Conservation (phyloP, 2,329 filamentous ascomycete species). For the Pyricularia pennisetigena region DNA sequence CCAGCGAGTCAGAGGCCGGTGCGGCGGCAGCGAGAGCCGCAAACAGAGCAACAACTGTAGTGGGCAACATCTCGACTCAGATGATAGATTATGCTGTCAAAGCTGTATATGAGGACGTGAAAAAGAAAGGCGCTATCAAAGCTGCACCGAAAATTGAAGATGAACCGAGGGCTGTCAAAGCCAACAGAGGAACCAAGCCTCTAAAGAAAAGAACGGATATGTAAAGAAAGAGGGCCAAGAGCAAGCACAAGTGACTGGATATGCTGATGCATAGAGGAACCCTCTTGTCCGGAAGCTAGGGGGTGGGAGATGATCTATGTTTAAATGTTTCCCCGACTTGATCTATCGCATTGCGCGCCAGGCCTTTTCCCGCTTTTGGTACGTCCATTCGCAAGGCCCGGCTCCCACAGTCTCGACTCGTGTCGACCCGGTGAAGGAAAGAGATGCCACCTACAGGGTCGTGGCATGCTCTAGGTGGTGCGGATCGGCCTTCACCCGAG, state of each 20-base stretch:
- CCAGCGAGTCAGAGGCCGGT: not conserved
- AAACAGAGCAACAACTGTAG: not conserved
- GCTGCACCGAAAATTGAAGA: not conserved
- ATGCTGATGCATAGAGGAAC: not conserved
- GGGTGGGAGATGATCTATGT: not conserved
- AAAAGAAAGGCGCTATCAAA: not conserved
- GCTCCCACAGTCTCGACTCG: not conserved
- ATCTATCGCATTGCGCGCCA: not conserved
- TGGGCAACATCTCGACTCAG: not conserved
- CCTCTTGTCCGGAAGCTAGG: not conserved
- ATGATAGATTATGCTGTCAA: not conserved
- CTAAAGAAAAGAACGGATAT: not conserved
- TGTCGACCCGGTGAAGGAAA: not conserved
- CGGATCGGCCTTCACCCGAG: not conserved
- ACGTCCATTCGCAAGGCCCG: not conserved
- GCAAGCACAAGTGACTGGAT: not conserved
- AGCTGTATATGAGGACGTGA: not conserved
- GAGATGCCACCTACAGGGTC: not conserved
- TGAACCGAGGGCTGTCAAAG: not conserved
- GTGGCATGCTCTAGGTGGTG: not conserved
- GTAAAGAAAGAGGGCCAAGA: not conserved
- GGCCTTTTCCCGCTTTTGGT: not conserved
- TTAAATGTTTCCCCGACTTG: not conserved
- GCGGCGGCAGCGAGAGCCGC: not conserved
- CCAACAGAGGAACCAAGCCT: not conserved